Evolutionary conservation across 345 rosid species (phyloP).

Genomic region (Eucalyptus globulus): DNA sequence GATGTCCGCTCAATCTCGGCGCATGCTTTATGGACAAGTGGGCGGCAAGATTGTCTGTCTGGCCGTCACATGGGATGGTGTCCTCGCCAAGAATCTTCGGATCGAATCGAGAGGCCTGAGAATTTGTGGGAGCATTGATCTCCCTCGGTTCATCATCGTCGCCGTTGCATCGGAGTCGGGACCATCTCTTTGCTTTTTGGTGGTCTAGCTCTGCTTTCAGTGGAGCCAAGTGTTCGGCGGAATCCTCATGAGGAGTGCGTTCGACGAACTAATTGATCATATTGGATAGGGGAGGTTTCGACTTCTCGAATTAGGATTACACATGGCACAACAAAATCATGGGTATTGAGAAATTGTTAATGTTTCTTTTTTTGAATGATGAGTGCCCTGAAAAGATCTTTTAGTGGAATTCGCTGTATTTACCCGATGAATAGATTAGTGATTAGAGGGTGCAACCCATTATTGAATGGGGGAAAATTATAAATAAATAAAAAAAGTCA

Average conservation of each 20-base stretch:
- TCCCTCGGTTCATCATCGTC: neutral
- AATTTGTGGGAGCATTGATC: neutral
- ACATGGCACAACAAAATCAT: neutral
- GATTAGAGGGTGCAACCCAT: too few relatives aligned
- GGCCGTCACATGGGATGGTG: neutral
- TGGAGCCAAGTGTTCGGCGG: neutral
- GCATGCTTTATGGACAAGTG: neutral
- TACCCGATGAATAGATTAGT: too few relatives aligned
- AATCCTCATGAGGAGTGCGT: neutral
- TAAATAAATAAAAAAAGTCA: too few relatives aligned
- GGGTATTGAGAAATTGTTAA: neutral
- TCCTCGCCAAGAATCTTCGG: neutral
- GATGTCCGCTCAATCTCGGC: neutral
- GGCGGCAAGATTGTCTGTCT: neutral
- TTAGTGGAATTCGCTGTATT: neutral
- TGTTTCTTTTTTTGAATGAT: neutral
- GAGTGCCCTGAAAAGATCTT: neutral
- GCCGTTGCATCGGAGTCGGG: neutral
- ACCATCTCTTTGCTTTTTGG: neutral
- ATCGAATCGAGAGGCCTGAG: neutral
- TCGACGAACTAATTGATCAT: neutral
- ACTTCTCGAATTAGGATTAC: neutral
- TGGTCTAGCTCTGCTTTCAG: neutral
- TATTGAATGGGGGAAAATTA: neutral
- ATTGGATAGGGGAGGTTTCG: neutral